Percentiles rank a stretch among this genome's conserved stretches.
Conservation (phyloP, 179 eudicot genomes). For the Actinidia chinensis region DNA sequence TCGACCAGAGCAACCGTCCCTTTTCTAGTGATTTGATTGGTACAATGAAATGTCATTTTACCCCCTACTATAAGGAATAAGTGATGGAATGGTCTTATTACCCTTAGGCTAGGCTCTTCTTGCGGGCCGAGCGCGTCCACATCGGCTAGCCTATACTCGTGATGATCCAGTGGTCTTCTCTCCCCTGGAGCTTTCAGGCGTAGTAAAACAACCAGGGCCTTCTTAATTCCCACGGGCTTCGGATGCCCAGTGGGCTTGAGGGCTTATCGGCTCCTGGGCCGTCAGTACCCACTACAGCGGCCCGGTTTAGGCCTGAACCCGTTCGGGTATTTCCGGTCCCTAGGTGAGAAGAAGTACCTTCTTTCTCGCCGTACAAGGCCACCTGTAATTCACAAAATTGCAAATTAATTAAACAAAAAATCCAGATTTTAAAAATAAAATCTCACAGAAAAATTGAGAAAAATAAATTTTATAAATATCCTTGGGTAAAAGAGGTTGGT, state of each 20-base stretch:
- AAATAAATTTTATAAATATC: not conserved
- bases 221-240: constrained; percentile 59
- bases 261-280: constrained; percentile 84
- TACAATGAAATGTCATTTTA: too few species aligned
- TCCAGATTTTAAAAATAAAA: not conserved
- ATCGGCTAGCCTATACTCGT: constrained; percentile 74
- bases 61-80: too few species aligned
- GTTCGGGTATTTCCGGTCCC: constrained; percentile 79
- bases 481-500: too few species aligned
- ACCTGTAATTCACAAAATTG: constrained; percentile 31
- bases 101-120: constrained; percentile 58
- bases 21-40: not conserved
- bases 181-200: constrained; percentile 67
- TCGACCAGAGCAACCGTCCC: not conserved
- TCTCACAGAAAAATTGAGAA: not conserved
- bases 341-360: constrained; percentile 77
- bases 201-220: constrained; percentile 75
- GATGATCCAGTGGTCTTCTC: constrained; percentile 83
- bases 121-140: constrained; percentile 78
- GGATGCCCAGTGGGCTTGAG: constrained; percentile 62
- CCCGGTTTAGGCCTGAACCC: constrained; percentile 80
- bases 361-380: constrained; percentile 71
- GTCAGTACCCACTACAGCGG: constrained; percentile 82
- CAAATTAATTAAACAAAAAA: too few species aligned
- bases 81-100: too few species aligned